Base-by-base conservation (phyloP, 257 asterid genomes). In the Solanum pinnatisectum region DNA sequence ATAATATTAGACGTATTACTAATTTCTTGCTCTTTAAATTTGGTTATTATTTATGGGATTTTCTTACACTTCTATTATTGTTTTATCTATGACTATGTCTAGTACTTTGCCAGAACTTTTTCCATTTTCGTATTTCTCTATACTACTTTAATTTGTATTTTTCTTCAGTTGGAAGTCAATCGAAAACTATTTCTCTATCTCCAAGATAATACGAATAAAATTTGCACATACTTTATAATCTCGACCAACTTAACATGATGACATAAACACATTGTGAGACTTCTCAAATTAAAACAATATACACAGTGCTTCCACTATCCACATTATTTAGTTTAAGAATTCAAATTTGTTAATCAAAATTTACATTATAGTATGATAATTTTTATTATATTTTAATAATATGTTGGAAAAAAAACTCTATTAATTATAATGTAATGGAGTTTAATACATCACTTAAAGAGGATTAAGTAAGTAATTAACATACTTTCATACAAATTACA, bases 81-180 rank as follows among this genome's bases (percentile, higher is more conserved):
- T 1, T 56, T 52, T 18, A 56, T 56, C n/a, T 56, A 56, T 2
- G 23, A 18, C n/a, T 18, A 2, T 56, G 11, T 56, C 23, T 56
- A 56, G 10, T 56, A 56, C 18, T 56, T 18, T 56, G 5, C 1
- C 25, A 56, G 10, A 56, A 18, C 4, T 6, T 56, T 56, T 8
- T 56, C 5, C 1, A 56, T 56, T 56, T 18, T 0, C n/a, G 0
- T 18, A 20, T 56, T 20, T 56, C 30, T 30, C 30, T 30, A 30
- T 30, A 30, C 3, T 33, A 33, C 36, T 33, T 33, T 33, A 1
- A 1, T 14, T 14, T 49, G 1, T 49, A 49, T 49, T 49, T 15
- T 49, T 5, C 59, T 14, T 49, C 1, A 0, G 0, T 0, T 1
- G 3, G 0, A 46, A 14, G 0, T 49, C 3, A 14, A 49, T 15